phyloP scores from a whole-genome alignment of 805 yeast genomes.

The Pichia eremophila region DNA sequence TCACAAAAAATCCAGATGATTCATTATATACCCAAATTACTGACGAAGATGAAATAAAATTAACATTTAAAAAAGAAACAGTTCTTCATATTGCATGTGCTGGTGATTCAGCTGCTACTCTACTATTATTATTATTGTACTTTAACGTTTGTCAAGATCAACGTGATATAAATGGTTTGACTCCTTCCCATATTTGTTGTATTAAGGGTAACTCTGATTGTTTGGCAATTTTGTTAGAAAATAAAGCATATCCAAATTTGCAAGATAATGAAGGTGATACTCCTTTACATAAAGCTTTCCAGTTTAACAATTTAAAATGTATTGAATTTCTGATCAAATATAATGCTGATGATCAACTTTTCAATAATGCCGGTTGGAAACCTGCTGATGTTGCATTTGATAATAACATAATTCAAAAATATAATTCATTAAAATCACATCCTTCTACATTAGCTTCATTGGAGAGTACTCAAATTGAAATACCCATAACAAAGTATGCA shows the following conservation, averaged over 20 bases:
- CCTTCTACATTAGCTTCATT: conserved; percentile 15
- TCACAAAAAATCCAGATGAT: neutral
- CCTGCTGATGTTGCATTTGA: conserved; percentile 54
- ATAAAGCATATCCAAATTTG: conserved; percentile 68
- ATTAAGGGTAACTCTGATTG: conserved; percentile 52
- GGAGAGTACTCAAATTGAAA: neutral
- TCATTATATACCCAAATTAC: conserved; percentile 22
- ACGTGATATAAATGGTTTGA: conserved; percentile 38
- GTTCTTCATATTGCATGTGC: conserved; percentile 63
- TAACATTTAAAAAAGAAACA: conserved; percentile 48
- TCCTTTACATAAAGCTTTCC: conserved; percentile 76
- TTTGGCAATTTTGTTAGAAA: conserved; percentile 52
- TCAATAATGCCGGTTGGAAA: conserved; percentile 54
- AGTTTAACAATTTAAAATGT: conserved; percentile 54
- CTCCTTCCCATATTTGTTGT: conserved; percentile 66
- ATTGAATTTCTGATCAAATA: conserved; percentile 42
- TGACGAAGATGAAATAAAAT: conserved; percentile 26
- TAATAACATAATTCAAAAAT: conserved; percentile 38
- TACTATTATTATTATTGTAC: conserved; percentile 64
- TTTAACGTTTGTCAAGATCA: conserved; percentile 40
- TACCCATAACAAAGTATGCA: conserved; percentile 3
- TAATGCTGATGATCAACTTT: conserved; percentile 37
- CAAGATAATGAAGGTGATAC: conserved; percentile 72
- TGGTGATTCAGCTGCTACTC: conserved; percentile 48
- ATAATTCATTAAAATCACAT: conserved; percentile 23